Evolutionary conservation across 2,329 filamentous ascomycete species (phyloP).

Genomic region (Fusarium sarcochroum): DNA sequence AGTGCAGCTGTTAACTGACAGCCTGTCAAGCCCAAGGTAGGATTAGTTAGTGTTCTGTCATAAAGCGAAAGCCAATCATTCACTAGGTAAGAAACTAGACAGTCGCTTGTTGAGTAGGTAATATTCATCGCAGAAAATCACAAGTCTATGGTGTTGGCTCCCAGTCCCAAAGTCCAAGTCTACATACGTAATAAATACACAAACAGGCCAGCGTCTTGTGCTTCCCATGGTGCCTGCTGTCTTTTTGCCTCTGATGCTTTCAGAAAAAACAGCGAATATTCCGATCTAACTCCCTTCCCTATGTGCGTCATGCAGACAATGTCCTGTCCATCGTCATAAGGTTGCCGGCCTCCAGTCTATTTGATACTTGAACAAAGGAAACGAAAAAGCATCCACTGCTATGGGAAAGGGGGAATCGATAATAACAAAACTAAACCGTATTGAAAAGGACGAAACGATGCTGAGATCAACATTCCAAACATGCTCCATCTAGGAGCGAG

Average conservation of each 20-base stretch:
- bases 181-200: slow-evolving; percentile 50
- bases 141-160: slow-evolving; percentile 48
- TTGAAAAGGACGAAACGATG: slow-evolving; percentile 26
- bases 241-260: slow-evolving; percentile 31
- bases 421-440: slow-evolving; percentile 15
- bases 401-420: slow-evolving; percentile 45
- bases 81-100: not conserved
- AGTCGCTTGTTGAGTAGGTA: not conserved
- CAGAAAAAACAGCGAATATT: slow-evolving; percentile 40
- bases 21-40: not conserved
- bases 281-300: slow-evolving; percentile 48
- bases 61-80: not conserved
- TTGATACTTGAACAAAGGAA: slow-evolving; percentile 47
- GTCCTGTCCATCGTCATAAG: slow-evolving; percentile 47
- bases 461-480: slow-evolving; percentile 40
- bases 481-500: slow-evolving; percentile 49
- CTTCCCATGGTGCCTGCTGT: slow-evolving; percentile 46
- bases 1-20: not conserved
- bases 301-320: slow-evolving; percentile 47
- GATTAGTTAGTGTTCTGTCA: not conserved
- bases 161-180: slow-evolving; percentile 42
- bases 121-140: slow-evolving; percentile 32
- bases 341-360: slow-evolving; percentile 50
- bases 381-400: slow-evolving; percentile 38
- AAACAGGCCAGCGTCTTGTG: slow-evolving; percentile 48